These are phyloP conservation scores for Aspergillus neotritici DNA, from an alignment of 2,329 filamentous ascomycete genomes.

Conservation along the genomic window DNA sequence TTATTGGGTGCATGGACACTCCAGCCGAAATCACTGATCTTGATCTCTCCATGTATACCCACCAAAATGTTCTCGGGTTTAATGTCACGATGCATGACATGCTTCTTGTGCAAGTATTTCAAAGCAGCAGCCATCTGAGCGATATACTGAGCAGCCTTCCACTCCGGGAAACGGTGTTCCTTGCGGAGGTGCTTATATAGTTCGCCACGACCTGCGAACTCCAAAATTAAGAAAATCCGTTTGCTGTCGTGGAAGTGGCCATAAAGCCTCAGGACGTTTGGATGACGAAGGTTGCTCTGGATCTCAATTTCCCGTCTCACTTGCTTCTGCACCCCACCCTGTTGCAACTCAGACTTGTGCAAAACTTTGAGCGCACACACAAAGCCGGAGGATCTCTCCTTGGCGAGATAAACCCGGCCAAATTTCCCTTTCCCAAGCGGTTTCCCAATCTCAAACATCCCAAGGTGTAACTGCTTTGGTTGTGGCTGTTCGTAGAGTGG, in stretches of 20 bases:
- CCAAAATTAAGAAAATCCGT: constrained; percentile 79
- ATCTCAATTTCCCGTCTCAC: constrained; percentile 85
- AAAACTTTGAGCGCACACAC: constrained; percentile 82
- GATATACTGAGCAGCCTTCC: constrained; percentile 80
- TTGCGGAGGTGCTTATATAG: constrained; percentile 80
- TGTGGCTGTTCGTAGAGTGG: constrained; percentile 54
- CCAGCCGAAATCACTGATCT: constrained; percentile 98
- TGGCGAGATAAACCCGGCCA: constrained; percentile 76
- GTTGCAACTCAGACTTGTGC: constrained; percentile 75
- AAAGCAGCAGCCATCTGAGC: constrained; percentile 87
- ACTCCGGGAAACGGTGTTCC: constrained; percentile 75
- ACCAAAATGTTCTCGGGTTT: constrained; percentile 97
- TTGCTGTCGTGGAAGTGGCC: constrained; percentile 88
- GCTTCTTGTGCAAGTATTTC: constrained; percentile 89
- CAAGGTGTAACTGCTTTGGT: constrained; percentile 67
- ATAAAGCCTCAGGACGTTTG: constrained; percentile 77
- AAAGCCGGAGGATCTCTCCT: constrained; percentile 71
- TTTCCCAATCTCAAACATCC: constrained; percentile 90
- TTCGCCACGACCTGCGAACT: constrained; percentile 80
- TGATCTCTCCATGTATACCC: constrained; percentile 95
- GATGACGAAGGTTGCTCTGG: constrained; percentile 78
- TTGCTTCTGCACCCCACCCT: constrained; percentile 79
- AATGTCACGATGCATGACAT: constrained; percentile 95
- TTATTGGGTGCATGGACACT: constrained; percentile 96
- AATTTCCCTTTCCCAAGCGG: constrained; percentile 85